Conservation (phyloP, 2,329 filamentous ascomycete species). For the Cadophora sp. region DNA sequence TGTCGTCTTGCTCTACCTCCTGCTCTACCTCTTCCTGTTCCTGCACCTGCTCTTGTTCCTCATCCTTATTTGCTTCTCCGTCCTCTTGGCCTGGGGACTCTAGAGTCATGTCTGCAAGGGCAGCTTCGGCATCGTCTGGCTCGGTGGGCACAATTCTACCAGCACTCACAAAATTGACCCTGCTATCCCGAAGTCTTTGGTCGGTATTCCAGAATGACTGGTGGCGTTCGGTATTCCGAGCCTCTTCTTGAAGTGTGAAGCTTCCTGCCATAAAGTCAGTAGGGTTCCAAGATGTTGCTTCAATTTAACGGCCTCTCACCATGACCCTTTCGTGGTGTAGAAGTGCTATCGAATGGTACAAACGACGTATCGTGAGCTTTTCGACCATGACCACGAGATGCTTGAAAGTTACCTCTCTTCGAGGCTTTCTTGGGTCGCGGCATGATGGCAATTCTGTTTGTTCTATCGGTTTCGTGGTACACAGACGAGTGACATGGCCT, state of each 20-base stretch:
- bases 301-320: conserved; percentile 27
- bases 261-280: conserved; percentile 25
- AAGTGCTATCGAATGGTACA: conserved; percentile 34
- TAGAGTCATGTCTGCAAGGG: conserved; percentile 38
- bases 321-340: conserved; percentile 24
- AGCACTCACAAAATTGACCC: conserved; percentile 66
- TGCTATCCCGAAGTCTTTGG: conserved; percentile 59
- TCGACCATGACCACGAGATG: conserved; percentile 22
- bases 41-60: conserved; percentile 10
- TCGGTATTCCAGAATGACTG: conserved; percentile 53
- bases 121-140: conserved; percentile 39
- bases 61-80: background rate
- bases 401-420: conserved; percentile 28
- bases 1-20: background rate
- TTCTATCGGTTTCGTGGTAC: background rate
- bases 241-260: conserved; percentile 59
- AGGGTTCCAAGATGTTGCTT: background rate
- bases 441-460: conserved; percentile 23
- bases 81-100: conserved; percentile 17
- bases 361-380: conserved; percentile 28
- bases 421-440: conserved; percentile 32
- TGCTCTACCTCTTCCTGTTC: background rate
- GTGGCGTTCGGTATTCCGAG: conserved; percentile 60
- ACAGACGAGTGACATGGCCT: background rate
- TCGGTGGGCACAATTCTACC: conserved; percentile 51